These are phyloP conservation scores for Metschnikowia reukaufii DNA, from an alignment of 805 yeast genomes.

Conservation along the genomic window DNA sequence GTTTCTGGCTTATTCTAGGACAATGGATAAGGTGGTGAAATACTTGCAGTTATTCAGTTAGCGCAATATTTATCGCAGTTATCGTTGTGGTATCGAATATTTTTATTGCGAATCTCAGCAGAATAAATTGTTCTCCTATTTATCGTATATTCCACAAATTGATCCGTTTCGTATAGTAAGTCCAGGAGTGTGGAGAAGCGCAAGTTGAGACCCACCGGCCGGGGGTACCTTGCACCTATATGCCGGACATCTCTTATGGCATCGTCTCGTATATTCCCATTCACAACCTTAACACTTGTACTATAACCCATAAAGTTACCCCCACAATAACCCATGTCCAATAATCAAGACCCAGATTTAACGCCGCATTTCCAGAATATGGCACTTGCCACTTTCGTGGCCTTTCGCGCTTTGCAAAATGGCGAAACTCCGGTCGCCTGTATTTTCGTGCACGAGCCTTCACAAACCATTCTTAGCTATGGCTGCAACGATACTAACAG, in stretches of 20 bases:
- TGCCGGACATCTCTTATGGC: not conserved
- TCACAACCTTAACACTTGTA: not conserved
- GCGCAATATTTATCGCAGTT: too few species aligned
- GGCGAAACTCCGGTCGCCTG: constrained; percentile 88
- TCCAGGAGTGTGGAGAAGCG: not conserved
- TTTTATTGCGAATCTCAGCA: too few species aligned
- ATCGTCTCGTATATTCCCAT: not conserved
- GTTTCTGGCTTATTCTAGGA: too few species aligned
- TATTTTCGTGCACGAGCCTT: constrained; percentile 44
- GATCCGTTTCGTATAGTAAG: too few species aligned
- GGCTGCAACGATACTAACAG: constrained; percentile 88
- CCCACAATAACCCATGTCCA: not conserved
- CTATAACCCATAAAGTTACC: not conserved
- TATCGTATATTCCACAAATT: too few species aligned
- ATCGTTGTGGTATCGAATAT: too few species aligned
- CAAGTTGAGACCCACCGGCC: not conserved
- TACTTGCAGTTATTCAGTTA: too few species aligned
- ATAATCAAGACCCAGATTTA: constrained; percentile 1
- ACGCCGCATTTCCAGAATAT: constrained; percentile 39
- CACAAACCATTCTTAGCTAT: constrained; percentile 56
- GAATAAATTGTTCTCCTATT: too few species aligned
- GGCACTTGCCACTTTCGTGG: constrained; percentile 55
- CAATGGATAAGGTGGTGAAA: too few species aligned
- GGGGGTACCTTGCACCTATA: not conserved
- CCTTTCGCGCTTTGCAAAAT: constrained; percentile 59